Percentiles rank a stretch among this genome's conserved stretches.
Conservation (phyloP, 2,329 filamentous ascomycete species). For the Nannizzia gypsea region DNA sequence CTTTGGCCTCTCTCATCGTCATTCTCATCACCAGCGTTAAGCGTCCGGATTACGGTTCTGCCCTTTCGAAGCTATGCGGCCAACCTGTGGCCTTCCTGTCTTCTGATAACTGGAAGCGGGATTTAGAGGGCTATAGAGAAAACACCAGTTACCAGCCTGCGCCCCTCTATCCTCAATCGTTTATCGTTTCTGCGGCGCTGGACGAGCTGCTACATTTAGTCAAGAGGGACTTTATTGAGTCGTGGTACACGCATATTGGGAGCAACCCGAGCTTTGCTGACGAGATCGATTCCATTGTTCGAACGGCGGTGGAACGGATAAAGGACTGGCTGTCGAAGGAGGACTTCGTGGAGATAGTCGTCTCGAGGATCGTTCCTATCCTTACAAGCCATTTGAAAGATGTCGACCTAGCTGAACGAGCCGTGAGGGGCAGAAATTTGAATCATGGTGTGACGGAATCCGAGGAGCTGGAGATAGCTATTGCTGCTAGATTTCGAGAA, state of each 20-base stretch:
- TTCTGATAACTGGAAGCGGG: slow-evolving; percentile 54
- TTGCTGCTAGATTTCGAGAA: slow-evolving; percentile 85
- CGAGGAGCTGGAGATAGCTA: slow-evolving; percentile 87
- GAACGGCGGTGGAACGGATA: slow-evolving; percentile 58
- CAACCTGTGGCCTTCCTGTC: slow-evolving; percentile 47
- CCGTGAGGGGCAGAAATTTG: slow-evolving; percentile 74
- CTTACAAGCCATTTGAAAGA: slow-evolving; percentile 80
- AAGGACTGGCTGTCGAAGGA: slow-evolving; percentile 60
- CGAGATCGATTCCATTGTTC: slow-evolving; percentile 71
- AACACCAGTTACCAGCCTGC: slow-evolving; percentile 55
- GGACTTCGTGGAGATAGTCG: slow-evolving; percentile 73
- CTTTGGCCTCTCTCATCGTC: slow-evolving; percentile 45
- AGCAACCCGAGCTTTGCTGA: slow-evolving; percentile 66
- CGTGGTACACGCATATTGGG: slow-evolving; percentile 85
- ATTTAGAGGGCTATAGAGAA: slow-evolving; percentile 54
- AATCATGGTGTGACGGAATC: slow-evolving; percentile 88
- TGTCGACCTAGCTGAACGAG: slow-evolving; percentile 79
- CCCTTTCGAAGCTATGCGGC: slow-evolving; percentile 22
- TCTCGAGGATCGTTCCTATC: slow-evolving; percentile 73
- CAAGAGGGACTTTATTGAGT: slow-evolving; percentile 69
- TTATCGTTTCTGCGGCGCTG: slow-evolving; percentile 65
- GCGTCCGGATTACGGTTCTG: slow-evolving; percentile 33
- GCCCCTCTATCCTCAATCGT: slow-evolving; percentile 63
- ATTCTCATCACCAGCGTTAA: slow-evolving; percentile 48
- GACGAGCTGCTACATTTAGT: slow-evolving; percentile 68